Evolutionary conservation across 2,329 filamentous ascomycete species (phyloP).

Genomic region (Cladosporium sp.): DNA sequence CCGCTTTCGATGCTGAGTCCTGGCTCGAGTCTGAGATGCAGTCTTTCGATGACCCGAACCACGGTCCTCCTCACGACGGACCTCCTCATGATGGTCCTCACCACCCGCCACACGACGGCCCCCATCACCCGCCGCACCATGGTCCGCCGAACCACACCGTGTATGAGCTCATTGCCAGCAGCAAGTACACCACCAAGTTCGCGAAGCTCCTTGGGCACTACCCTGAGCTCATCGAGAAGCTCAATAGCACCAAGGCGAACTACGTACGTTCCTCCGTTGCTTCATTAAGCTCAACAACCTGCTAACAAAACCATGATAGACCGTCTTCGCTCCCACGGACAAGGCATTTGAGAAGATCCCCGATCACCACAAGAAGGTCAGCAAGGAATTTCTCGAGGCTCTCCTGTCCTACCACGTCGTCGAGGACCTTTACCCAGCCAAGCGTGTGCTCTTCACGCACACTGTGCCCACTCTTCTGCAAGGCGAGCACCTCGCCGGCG

Average conservation of each 20-base stretch:
- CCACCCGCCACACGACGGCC: slow-evolving; percentile 25
- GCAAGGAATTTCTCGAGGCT: slow-evolving; percentile 65
- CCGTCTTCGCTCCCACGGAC: slow-evolving; percentile 76
- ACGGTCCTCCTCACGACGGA: slow-evolving; percentile 19
- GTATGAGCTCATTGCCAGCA: slow-evolving; percentile 72
- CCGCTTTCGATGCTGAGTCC: slow-evolving; percentile 43
- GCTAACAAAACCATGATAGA: slow-evolving; percentile 36
- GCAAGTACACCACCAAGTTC: slow-evolving; percentile 73
- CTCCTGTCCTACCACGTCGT: slow-evolving; percentile 73
- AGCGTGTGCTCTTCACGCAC: slow-evolving; percentile 62
- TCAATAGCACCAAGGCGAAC: slow-evolving; percentile 72
- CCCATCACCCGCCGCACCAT: slow-evolving; percentile 37
- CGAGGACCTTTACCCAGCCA: slow-evolving; percentile 61
- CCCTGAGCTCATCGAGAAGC: slow-evolving; percentile 63
- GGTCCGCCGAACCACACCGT: slow-evolving; percentile 63
- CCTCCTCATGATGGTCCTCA: slow-evolving; percentile 18
- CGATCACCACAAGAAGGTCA: slow-evolving; percentile 55
- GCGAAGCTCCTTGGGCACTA: slow-evolving; percentile 70
- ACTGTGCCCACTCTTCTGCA: slow-evolving; percentile 69
- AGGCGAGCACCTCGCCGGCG: slow-evolving; percentile 55
- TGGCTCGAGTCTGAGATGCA: slow-evolving; percentile 40
- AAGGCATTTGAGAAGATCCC: slow-evolving; percentile 67
- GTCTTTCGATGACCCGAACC: slow-evolving; percentile 28
- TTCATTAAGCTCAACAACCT: background rate
- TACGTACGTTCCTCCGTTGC: slow-evolving; percentile 33